These are phyloP conservation scores for Diplodia corticola DNA, from an alignment of 2,329 filamentous ascomycete species.

Conservation along the genomic window DNA sequence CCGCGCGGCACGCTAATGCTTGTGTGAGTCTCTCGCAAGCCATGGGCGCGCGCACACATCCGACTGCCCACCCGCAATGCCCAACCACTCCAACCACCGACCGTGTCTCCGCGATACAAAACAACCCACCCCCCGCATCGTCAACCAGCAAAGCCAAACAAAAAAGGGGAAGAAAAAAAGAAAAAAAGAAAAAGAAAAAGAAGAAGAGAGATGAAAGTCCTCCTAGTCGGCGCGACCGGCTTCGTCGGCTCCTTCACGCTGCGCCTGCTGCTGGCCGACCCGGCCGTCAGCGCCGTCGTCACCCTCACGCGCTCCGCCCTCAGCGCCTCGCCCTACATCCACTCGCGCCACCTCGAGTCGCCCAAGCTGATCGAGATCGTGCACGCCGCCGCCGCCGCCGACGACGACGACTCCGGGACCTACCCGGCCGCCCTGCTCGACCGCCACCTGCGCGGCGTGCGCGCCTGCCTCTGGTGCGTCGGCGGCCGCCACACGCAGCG, in stretches of 20 bases:
- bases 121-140: not conserved
- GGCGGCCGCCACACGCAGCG: constrained; percentile 10
- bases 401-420: not conserved
- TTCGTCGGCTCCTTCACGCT: constrained; percentile 25
- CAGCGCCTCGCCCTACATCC: not conserved
- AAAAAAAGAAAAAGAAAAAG: not conserved
- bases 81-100: too few species aligned
- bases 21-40: not conserved
- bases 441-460: not conserved
- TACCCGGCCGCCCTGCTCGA: not conserved
- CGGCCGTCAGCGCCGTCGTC: not conserved
- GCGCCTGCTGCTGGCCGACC: constrained; percentile 19
- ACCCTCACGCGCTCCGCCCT: not conserved
- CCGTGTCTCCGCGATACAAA: not conserved
- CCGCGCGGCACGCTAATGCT: not conserved
- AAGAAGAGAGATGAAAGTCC: constrained; percentile 10
- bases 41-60: not conserved
- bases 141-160: not conserved
- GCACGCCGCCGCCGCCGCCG: too few species aligned
- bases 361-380: constrained; percentile 1
- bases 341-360: not conserved
- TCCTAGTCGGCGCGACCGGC: constrained; percentile 26
- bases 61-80: not conserved
- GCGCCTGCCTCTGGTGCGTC: constrained; percentile 3
- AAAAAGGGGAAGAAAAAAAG: not conserved